phyloP scores from a whole-genome alignment of 176 grass and related monocot genomes.

The Chloris gayana region DNA sequence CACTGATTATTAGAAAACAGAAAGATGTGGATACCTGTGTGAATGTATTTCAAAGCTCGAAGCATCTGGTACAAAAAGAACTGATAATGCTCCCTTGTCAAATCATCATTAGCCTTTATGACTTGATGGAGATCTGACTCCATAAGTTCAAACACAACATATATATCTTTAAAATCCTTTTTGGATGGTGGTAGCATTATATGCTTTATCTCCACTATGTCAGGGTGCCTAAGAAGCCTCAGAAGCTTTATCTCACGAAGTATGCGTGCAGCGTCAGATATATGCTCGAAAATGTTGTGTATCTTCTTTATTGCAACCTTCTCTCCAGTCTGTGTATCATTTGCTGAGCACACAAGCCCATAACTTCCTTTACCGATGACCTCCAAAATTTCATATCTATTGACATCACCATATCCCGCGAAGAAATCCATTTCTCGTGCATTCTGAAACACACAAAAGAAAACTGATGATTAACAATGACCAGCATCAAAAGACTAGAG shows the following conservation, averaged over 20 bases:
- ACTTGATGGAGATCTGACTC: slow-evolving; percentile 57
- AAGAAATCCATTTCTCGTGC: slow-evolving; percentile 34
- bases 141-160: slow-evolving; percentile 59
- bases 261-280: slow-evolving; percentile 49
- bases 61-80: slow-evolving; percentile 56
- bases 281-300: slow-evolving; percentile 53
- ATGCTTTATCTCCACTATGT: slow-evolving; percentile 51
- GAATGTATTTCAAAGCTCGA: slow-evolving; percentile 50
- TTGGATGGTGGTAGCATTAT: slow-evolving; percentile 49
- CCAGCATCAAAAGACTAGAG: slow-evolving; percentile 4
- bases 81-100: slow-evolving; percentile 51
- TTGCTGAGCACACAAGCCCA: slow-evolving; percentile 53
- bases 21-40: slow-evolving; percentile 31
- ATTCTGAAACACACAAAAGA: slow-evolving; percentile 36
- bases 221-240: slow-evolving; percentile 51
- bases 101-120: slow-evolving; percentile 56
- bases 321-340: slow-evolving; percentile 42
- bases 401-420: slow-evolving; percentile 41
- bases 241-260: slow-evolving; percentile 53
- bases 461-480: not conserved
- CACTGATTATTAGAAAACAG: not conserved
- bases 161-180: slow-evolving; percentile 54
- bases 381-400: slow-evolving; percentile 48
- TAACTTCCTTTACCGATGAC: slow-evolving; percentile 57
- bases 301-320: slow-evolving; percentile 60